These are phyloP conservation scores for Epithemia pelagica DNA, from an alignment of 108 stramenopile genomes.

Conservation along the genomic window DNA sequence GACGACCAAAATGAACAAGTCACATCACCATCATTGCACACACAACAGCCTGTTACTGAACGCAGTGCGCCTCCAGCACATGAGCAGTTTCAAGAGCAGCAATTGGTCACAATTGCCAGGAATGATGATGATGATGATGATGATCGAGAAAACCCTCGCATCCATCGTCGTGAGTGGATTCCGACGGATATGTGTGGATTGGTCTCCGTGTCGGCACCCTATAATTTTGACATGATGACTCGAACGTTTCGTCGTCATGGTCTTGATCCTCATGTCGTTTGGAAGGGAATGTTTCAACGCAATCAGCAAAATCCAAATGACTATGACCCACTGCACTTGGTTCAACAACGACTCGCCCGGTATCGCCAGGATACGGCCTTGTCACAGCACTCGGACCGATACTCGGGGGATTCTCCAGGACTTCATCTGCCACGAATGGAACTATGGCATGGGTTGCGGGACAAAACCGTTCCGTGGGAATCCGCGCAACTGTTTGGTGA, in stretches of 20 bases:
- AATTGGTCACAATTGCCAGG: neutral
- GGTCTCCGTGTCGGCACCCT: constrained; percentile 37
- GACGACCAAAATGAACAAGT: too few species aligned
- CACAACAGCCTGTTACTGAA: too few species aligned
- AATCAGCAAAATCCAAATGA: neutral
- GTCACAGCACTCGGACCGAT: too few species aligned
- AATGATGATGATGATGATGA: too few species aligned
- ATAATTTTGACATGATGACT: constrained; percentile 38
- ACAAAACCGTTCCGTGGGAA: constrained; percentile 46
- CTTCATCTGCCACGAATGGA: constrained; percentile 33
- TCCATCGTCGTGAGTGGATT: neutral
- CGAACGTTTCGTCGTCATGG: constrained; percentile 37
- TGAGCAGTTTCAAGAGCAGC: neutral
- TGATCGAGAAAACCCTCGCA: too few species aligned
- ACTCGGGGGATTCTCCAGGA: too few species aligned
- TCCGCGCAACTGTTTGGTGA: constrained; percentile 29
- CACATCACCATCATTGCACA: too few species aligned
- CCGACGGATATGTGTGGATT: constrained; percentile 31
- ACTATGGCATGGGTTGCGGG: constrained; percentile 41
- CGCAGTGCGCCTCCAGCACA: too few species aligned
- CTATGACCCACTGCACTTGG: neutral
- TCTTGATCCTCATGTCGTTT: constrained; percentile 22
- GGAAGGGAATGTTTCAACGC: neutral
- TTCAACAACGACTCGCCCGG: neutral
- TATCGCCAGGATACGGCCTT: neutral